Conservation (phyloP, 306 rosid species). For the Prunus dulcis region DNA sequence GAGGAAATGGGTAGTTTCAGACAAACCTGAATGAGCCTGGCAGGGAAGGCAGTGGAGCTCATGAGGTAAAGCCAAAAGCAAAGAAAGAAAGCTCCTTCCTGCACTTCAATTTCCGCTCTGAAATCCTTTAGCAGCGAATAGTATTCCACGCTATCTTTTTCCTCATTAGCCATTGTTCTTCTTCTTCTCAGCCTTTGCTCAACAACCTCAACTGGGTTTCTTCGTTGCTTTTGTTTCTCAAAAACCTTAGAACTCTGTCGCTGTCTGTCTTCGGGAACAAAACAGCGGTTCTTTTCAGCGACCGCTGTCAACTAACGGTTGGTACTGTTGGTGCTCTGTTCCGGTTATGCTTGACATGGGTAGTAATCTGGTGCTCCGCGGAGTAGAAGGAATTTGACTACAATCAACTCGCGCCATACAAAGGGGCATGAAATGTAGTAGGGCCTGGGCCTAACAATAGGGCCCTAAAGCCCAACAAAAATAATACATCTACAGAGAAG, state of each 20-base stretch:
- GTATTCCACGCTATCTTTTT: conserved; percentile 25
- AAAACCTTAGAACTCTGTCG: conserved; percentile 10
- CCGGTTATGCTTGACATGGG: conserved; percentile 1
- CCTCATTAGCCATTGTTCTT: conserved; percentile 40
- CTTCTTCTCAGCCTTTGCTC: no score
- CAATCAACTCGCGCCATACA: no score
- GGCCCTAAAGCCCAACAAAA: no score
- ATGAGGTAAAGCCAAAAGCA: conserved; percentile 83
- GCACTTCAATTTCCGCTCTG: conserved; percentile 47
- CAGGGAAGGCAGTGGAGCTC: conserved; percentile 58
- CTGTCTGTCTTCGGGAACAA: neutral
- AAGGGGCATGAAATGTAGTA: no score
- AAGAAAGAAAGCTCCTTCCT: conserved; percentile 51
- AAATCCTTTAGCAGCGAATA: conserved; percentile 64
- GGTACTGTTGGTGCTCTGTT: conserved; percentile 12
- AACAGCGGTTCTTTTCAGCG: conserved; percentile 1
- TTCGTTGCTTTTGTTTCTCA: neutral
- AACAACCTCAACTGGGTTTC: no score
- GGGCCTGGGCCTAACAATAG: no score
- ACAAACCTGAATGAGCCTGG: conserved; percentile 63
- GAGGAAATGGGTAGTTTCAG: neutral
- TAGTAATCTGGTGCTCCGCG: neutral
- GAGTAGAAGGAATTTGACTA: neutral
- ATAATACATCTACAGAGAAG: no score
- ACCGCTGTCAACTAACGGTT: conserved; percentile 48